These are phyloP conservation scores for Penicillium lagena DNA, from an alignment of 495 filamentous ascomycete species.

Conservation along the genomic window DNA sequence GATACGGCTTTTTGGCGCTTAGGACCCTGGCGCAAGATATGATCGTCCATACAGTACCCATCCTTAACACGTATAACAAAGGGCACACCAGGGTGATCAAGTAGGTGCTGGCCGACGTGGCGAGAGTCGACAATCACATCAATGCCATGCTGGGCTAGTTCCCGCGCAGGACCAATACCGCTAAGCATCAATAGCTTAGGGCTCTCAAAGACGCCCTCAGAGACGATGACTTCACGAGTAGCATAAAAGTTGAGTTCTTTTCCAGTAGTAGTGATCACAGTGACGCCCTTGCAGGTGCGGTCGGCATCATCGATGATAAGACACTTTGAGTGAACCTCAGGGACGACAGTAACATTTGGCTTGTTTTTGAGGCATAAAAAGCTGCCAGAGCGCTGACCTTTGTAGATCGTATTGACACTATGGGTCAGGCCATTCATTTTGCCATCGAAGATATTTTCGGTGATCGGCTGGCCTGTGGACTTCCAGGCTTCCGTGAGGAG, in stretches of 20 bases:
- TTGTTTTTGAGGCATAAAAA: conserved; percentile 47
- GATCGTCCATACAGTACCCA: conserved; percentile 45
- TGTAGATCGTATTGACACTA: conserved; percentile 51
- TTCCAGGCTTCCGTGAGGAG: conserved; percentile 50
- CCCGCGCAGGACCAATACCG: conserved; percentile 32
- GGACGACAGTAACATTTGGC: conserved; percentile 48
- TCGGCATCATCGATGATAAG: conserved; percentile 45
- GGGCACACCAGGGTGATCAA: conserved; percentile 51
- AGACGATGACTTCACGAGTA: conserved; percentile 38
- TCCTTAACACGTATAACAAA: conserved; percentile 52
- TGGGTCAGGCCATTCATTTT: conserved; percentile 49
- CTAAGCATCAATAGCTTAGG: conserved; percentile 45
- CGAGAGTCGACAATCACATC: conserved; percentile 36
- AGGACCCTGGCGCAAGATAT: conserved; percentile 44
- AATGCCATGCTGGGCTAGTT: conserved; percentile 46
- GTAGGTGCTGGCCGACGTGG: conserved; percentile 51
- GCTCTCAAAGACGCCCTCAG: conserved; percentile 36
- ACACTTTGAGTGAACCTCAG: conserved; percentile 41
- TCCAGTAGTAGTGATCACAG: conserved; percentile 38
- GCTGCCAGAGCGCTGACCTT: conserved; percentile 48
- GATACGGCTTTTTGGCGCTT: no score
- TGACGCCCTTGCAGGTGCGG: conserved; percentile 26
- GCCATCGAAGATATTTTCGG: conserved; percentile 52
- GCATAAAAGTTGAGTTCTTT: conserved; percentile 28
- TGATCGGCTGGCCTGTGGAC: conserved; percentile 43